phyloP scores from a whole-genome alignment of 2,329 filamentous ascomycete species.

The Mollisia scopiformis region DNA sequence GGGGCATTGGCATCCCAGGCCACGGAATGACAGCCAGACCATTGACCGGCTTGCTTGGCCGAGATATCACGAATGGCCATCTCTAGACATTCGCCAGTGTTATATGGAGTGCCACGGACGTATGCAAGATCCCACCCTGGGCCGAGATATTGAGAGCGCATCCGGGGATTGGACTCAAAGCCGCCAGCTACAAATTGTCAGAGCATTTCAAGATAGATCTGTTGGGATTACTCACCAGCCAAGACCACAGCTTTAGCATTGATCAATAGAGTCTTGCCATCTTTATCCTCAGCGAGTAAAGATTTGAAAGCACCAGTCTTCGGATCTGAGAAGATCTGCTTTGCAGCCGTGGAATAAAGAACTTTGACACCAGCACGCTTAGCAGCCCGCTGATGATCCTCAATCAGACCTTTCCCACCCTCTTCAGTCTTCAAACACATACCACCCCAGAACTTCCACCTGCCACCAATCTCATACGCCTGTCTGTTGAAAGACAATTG shows the following conservation, averaged over 20 bases:
- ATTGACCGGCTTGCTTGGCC: slow-evolving; percentile 59
- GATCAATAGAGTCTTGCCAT: slow-evolving; percentile 33
- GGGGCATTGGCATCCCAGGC: slow-evolving; percentile 68
- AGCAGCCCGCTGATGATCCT: slow-evolving; percentile 50
- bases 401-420: slow-evolving; percentile 61
- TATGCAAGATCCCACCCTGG: slow-evolving; percentile 64
- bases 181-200: slow-evolving; percentile 51
- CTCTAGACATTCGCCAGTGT: slow-evolving; percentile 60
- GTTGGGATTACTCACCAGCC: slow-evolving; percentile 34
- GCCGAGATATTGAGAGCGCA: slow-evolving; percentile 57
- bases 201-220: not conserved
- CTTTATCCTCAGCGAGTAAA: slow-evolving; percentile 32
- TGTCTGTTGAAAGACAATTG: slow-evolving; percentile 67
- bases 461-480: slow-evolving; percentile 63
- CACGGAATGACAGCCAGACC: slow-evolving; percentile 66
- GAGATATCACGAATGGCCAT: slow-evolving; percentile 53
- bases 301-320: slow-evolving; percentile 37
- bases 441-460: slow-evolving; percentile 69
- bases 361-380: slow-evolving; percentile 45
- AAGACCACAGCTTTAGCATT: slow-evolving; percentile 50
- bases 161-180: slow-evolving; percentile 62
- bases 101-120: slow-evolving; percentile 67
- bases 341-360: slow-evolving; percentile 49
- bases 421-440: slow-evolving; percentile 60
- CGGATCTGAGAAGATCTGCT: slow-evolving; percentile 40